A percentile compares a stretch with the other conserved stretches of the same genome.
Conservation (phyloP, 345 rosid genomes). For the Erysimum cheiranthoides region DNA sequence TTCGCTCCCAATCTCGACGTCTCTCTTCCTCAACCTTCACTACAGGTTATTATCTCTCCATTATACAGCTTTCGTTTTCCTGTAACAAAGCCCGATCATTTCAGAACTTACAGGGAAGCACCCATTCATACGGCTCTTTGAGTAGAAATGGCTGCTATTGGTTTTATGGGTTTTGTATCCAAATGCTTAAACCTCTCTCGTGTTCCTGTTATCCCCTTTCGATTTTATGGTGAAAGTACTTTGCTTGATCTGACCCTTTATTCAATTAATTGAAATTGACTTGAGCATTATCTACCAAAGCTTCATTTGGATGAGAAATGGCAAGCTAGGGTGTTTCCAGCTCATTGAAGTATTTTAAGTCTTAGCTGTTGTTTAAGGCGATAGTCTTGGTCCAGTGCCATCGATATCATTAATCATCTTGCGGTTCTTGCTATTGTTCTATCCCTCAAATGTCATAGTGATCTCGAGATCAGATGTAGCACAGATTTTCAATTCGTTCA, state of each 20-base stretch:
- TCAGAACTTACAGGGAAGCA: not conserved
- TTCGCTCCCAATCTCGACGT: slow-evolving; percentile 65
- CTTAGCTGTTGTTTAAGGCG: slow-evolving; percentile 7
- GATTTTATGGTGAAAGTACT: slow-evolving; percentile 13
- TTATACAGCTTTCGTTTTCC: not conserved
- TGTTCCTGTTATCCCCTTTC: slow-evolving; percentile 1
- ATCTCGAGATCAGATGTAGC: slow-evolving; percentile 2
- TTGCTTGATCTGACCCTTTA: slow-evolving; percentile 1
- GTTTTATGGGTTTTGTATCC: not conserved
- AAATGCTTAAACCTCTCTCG: not conserved
- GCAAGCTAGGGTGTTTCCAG: not conserved
- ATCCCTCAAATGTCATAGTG: slow-evolving; percentile 1
- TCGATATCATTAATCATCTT: not conserved
- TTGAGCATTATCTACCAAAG: slow-evolving; percentile 4
- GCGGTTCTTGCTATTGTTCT: not conserved
- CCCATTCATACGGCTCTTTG: not conserved
- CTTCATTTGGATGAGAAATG: slow-evolving; percentile 5
- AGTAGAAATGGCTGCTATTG: slow-evolving; percentile 1
- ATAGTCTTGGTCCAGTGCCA: not conserved
- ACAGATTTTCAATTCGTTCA: not conserved
- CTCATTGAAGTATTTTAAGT: not conserved
- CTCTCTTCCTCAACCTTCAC: slow-evolving; percentile 50
- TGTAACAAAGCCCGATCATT: not conserved
- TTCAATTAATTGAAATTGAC: not conserved
- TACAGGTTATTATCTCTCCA: slow-evolving; percentile 54